These are phyloP conservation scores for Acer campestre DNA, from an alignment of 345 rosid species.

Conservation along the genomic window DNA sequence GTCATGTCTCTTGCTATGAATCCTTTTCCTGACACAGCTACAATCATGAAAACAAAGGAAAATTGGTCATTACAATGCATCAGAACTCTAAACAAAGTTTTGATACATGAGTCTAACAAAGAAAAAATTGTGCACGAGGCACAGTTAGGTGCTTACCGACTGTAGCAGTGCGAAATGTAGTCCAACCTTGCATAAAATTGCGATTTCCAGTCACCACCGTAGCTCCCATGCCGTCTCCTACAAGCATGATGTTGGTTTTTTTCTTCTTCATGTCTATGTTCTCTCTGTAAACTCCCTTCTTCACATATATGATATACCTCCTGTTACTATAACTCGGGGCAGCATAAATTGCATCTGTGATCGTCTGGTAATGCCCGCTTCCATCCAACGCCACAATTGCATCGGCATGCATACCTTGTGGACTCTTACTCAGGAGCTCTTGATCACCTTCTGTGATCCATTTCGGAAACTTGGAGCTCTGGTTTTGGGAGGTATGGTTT, in stretches of 20 bases:
- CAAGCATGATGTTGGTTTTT: slow-evolving; percentile 68
- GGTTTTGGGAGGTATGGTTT: slow-evolving; percentile 21
- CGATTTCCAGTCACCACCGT: slow-evolving; percentile 68
- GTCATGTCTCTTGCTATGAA: slow-evolving; percentile 87
- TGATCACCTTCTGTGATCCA: slow-evolving; percentile 75
- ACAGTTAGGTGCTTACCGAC: slow-evolving; percentile 51
- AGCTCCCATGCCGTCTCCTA: slow-evolving; percentile 80
- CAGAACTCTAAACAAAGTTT: neutral
- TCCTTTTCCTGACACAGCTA: slow-evolving; percentile 91
- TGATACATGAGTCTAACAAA: neutral
- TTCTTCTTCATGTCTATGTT: slow-evolving; percentile 76
- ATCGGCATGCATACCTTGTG: slow-evolving; percentile 39
- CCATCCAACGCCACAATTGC: slow-evolving; percentile 70
- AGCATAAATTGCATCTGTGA: slow-evolving; percentile 66
- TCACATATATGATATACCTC: slow-evolving; percentile 66
- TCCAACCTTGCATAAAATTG: slow-evolving; percentile 89
- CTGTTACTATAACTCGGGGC: slow-evolving; percentile 73
- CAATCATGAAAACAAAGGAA: neutral
- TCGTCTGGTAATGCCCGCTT: slow-evolving; percentile 62
- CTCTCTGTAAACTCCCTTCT: slow-evolving; percentile 76
- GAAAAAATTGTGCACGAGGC: neutral
- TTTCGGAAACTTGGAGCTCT: slow-evolving; percentile 37
- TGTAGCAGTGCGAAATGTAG: slow-evolving; percentile 93
- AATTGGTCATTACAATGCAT: neutral
- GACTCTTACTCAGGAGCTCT: slow-evolving; percentile 35